Conservation (phyloP, 2,329 filamentous ascomycete species). For the Chalara sp. region DNA sequence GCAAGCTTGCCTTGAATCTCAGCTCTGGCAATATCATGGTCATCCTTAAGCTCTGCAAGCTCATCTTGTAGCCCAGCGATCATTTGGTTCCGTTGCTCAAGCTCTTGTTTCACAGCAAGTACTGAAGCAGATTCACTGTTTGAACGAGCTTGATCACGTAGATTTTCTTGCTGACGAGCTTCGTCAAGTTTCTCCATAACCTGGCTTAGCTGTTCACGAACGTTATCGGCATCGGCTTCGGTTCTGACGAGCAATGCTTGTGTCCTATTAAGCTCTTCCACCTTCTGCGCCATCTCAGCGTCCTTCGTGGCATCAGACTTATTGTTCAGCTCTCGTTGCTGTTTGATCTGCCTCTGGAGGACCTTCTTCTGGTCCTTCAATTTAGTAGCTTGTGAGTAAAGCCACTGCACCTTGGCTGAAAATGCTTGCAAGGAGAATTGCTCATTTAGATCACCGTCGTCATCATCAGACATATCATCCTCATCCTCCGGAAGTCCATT, state of each 20-base stretch:
- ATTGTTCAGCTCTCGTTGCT: constrained; percentile 87
- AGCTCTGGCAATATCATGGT: constrained; percentile 19
- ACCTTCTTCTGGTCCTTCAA: constrained; percentile 85
- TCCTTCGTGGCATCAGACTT: constrained; percentile 72
- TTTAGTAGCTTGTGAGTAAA: constrained; percentile 69
- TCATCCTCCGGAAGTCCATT: constrained; percentile 53
- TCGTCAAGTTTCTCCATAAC: constrained; percentile 29
- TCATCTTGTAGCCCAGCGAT: constrained; percentile 26
- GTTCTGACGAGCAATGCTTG: constrained; percentile 27
- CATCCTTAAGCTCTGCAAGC: constrained; percentile 23
- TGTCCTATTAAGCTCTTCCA: constrained; percentile 46
- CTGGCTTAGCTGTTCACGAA: constrained; percentile 24
- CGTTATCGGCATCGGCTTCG: constrained; percentile 25
- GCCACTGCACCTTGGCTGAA: constrained; percentile 67
- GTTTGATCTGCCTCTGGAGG: constrained; percentile 85
- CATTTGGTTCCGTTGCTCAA: constrained; percentile 22
- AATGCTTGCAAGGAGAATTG: constrained; percentile 71
- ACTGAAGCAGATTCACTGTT: constrained; percentile 17
- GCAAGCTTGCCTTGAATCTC: constrained; percentile 22
- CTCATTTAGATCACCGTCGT: constrained; percentile 50
- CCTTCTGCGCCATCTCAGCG: constrained; percentile 52
- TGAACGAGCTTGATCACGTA: constrained; percentile 15
- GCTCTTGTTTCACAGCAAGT: constrained; percentile 16
- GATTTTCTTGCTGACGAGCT: constrained; percentile 15
- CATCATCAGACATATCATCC: constrained; percentile 54